Conservation (phyloP, 495 filamentous ascomycete species). For the Neurospora cerealis region DNA sequence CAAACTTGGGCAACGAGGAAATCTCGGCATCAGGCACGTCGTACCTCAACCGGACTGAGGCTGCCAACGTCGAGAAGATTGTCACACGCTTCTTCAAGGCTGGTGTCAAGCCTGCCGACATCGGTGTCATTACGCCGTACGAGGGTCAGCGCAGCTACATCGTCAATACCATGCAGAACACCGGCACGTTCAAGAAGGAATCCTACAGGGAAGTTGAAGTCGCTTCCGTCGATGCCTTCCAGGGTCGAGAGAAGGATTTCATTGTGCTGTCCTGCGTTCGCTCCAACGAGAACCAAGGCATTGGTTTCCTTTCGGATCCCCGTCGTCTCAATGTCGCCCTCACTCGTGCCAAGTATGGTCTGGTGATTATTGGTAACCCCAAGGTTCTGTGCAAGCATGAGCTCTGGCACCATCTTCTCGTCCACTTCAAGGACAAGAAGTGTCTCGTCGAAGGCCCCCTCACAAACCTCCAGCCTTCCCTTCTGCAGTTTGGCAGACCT, state of each 20-base stretch:
- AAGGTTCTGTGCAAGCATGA: conserved; percentile 98
- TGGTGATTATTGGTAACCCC: conserved; percentile 94
- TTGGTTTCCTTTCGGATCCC: conserved; percentile 97
- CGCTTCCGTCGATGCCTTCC: conserved; percentile 96
- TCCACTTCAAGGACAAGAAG: conserved; percentile 96
- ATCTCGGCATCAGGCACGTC: conserved; percentile 97
- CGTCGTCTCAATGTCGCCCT: conserved; percentile 98
- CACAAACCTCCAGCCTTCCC: conserved; percentile 85
- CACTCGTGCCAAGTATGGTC: conserved; percentile 90
- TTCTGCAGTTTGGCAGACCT: conserved; percentile 90
- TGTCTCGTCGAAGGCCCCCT: conserved; percentile 96
- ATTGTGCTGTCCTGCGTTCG: conserved; percentile 97
- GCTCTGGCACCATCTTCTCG: conserved; percentile 89
- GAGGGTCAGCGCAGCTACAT: conserved; percentile 98
- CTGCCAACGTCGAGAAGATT: conserved; percentile 95
- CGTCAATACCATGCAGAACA: conserved; percentile 97
- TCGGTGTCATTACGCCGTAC: conserved; percentile 98
- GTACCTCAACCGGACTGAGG: conserved; percentile 95
- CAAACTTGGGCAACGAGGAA: conserved; percentile 93
- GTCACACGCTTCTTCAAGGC: conserved; percentile 99
- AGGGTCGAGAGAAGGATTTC: conserved; percentile 98
- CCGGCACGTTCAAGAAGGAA: conserved; percentile 94
- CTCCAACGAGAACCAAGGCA: conserved; percentile 98
- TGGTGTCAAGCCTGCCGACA: conserved; percentile 82
- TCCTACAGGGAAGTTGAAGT: conserved; percentile 99